Conservation (phyloP, 129 eudicot genomes). For the Centella asiatica region DNA sequence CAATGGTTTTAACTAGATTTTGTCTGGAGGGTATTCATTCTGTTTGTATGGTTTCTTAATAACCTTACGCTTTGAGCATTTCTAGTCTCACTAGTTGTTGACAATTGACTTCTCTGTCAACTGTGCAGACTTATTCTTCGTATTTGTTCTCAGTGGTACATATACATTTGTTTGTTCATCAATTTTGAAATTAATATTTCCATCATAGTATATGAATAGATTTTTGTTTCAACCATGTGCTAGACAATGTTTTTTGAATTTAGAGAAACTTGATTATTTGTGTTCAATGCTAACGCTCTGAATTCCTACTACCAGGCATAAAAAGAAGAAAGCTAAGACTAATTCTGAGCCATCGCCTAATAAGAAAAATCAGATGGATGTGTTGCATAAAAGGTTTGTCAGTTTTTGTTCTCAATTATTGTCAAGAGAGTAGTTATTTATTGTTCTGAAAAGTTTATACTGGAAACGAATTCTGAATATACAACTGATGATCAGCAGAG, state of each 20-base stretch:
- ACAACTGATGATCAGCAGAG: constrained; percentile 8
- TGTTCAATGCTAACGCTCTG: neutral
- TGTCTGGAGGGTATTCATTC: no score
- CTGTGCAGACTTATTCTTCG: no score
- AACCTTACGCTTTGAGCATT: no score
- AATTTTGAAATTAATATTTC: no score
- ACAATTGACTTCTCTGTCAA: no score
- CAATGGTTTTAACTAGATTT: no score
- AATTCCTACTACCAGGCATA: constrained; percentile 32
- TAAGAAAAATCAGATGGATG: constrained; percentile 33
- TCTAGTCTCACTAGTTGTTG: no score
- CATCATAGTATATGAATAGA: no score
- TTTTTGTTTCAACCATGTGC: neutral
- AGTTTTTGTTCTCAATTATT: neutral
- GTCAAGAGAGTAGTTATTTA: neutral
- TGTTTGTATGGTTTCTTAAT: no score
- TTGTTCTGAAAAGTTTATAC: neutral
- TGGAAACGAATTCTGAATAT: neutral
- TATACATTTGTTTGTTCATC: no score
- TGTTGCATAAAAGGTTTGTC: constrained; percentile 43
- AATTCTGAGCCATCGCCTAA: constrained; percentile 26
- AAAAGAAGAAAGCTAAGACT: constrained; percentile 48
- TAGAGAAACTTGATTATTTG: no score
- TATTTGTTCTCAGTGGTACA: no score
- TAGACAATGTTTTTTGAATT: neutral